These are phyloP conservation scores for Ophiocordyceps australis DNA, from an alignment of 2,329 filamentous ascomycete species.

Conservation along the genomic window DNA sequence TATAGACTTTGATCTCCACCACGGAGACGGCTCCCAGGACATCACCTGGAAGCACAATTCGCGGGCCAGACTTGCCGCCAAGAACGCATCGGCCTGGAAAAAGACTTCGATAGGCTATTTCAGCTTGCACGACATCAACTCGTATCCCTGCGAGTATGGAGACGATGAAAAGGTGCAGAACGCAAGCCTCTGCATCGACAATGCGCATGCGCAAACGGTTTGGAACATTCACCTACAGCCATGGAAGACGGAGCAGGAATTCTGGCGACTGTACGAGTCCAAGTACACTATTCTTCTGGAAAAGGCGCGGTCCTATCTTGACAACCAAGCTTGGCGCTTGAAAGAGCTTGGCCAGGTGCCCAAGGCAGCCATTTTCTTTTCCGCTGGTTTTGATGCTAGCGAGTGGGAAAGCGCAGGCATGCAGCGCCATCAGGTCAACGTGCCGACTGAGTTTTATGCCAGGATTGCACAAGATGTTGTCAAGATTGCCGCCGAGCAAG, in stretches of 20 bases:
- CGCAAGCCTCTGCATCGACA: constrained; percentile 85
- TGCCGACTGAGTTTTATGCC: constrained; percentile 93
- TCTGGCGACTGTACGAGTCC: constrained; percentile 73
- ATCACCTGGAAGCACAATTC: constrained; percentile 86
- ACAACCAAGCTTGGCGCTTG: constrained; percentile 49
- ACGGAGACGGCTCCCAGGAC: constrained; percentile 87
- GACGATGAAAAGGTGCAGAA: constrained; percentile 87
- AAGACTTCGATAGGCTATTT: constrained; percentile 88
- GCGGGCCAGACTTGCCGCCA: constrained; percentile 40
- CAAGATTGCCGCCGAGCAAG: constrained; percentile 63
- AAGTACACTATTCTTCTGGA: constrained; percentile 63
- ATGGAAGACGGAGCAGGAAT: constrained; percentile 69
- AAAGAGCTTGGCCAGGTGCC: constrained; percentile 40
- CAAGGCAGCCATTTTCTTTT: constrained; percentile 82
- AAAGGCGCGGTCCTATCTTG: constrained; percentile 66
- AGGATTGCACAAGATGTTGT: constrained; percentile 76
- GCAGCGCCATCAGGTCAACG: constrained; percentile 91
- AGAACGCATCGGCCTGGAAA: constrained; percentile 59
- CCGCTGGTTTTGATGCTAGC: constrained; percentile 91
- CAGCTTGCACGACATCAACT: constrained; percentile 95
- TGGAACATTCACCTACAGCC: constrained; percentile 92
- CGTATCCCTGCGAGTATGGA: constrained; percentile 89
- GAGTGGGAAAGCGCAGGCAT: constrained; percentile 86
- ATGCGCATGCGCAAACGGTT: constrained; percentile 80
- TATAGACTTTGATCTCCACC: constrained; percentile 80